These are phyloP conservation scores for Botrytis paeoniae DNA, from an alignment of 2,329 filamentous ascomycete genomes.

Conservation along the genomic window DNA sequence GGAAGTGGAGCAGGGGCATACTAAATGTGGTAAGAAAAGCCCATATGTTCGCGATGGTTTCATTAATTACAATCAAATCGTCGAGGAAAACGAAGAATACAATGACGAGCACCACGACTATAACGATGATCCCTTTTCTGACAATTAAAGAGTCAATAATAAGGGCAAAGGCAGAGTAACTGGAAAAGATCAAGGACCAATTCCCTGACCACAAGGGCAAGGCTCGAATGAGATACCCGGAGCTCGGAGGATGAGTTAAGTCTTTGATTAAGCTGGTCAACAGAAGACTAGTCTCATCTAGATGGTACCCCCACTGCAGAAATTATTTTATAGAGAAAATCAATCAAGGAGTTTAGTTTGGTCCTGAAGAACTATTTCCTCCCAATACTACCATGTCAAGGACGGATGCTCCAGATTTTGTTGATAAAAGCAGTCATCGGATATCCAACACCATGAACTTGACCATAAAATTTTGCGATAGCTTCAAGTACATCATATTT, in stretches of 20 bases:
- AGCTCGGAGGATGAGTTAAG: neutral
- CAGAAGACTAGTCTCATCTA: neutral
- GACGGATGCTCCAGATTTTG: neutral
- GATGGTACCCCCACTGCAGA: neutral
- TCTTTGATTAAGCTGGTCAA: neutral
- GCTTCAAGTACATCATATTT: neutral
- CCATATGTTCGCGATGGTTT: neutral
- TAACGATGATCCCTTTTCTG: neutral
- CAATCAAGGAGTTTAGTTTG: neutral
- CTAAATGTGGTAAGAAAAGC: neutral
- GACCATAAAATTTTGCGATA: neutral
- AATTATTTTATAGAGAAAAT: neutral
- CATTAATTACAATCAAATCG: neutral
- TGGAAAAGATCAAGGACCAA: neutral
- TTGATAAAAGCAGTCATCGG: neutral
- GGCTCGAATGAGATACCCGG: neutral
- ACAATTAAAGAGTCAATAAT: neutral
- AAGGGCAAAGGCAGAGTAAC: neutral
- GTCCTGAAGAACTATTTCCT: neutral
- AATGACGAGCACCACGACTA: neutral
- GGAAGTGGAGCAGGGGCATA: neutral
- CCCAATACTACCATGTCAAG: neutral
- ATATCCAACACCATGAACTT: neutral
- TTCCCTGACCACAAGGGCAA: neutral
- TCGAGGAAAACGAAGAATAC: too few species aligned